These are phyloP conservation scores for Senecio squalidus DNA, from an alignment of 140 eudicot genomes.

Conservation along the genomic window DNA sequence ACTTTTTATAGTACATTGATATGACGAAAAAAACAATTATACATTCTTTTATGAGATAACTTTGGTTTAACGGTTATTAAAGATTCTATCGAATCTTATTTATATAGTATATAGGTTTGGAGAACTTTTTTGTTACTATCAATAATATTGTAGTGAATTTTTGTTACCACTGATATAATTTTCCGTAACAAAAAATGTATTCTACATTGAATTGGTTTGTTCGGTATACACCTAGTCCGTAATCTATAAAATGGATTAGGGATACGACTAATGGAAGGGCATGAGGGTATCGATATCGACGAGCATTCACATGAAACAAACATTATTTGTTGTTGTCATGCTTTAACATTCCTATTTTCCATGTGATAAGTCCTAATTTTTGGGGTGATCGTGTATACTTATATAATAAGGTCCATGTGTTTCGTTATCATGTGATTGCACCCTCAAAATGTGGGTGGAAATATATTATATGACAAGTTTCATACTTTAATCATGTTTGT, in stretches of 20 bases:
- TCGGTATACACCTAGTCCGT: no score
- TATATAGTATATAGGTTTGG: no score
- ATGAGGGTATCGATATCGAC: no score
- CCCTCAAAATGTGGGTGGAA: not conserved
- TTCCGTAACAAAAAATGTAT: no score
- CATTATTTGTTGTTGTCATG: not conserved
- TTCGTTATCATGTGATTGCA: not conserved
- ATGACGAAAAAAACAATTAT: no score
- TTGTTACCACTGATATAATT: no score
- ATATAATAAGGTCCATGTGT: not conserved
- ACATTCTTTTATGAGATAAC: not conserved
- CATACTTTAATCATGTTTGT: not conserved
- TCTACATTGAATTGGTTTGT: no score
- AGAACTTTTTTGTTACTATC: no score
- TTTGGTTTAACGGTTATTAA: not conserved
- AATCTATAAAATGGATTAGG: no score
- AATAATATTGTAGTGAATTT: no score
- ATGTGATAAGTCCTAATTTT: not conserved
- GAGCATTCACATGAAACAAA: not conserved
- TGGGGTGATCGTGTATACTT: not conserved
- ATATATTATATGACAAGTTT: not conserved
- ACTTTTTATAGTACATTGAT: not conserved
- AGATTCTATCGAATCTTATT: no score
- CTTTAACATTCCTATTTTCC: not conserved
- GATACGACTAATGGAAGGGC: no score